Conservation (phyloP, 257 asterid species). For the Rhazya stricta region DNA sequence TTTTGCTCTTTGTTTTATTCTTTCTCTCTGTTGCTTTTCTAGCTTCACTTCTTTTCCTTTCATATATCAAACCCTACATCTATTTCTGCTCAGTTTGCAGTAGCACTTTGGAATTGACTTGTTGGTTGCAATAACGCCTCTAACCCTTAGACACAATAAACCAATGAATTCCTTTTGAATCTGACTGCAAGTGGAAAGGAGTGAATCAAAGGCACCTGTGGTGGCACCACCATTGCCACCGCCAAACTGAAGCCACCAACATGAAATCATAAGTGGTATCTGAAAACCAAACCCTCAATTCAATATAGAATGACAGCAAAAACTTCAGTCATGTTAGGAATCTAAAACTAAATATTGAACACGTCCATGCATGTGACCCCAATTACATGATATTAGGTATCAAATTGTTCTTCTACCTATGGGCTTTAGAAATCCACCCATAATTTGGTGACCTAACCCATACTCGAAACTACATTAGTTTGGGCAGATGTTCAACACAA, state of each 20-base stretch:
- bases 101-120: no score
- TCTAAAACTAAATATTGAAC: not conserved
- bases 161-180: no score
- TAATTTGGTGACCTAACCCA: not conserved
- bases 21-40: no score
- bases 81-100: no score
- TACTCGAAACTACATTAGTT: not conserved
- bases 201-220: not conserved
- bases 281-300: not conserved
- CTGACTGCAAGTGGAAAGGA: not conserved
- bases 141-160: not conserved
- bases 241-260: not conserved
- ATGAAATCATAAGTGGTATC: not conserved
- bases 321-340: not conserved
- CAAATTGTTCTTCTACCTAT: no score
- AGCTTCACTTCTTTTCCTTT: no score
- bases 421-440: not conserved
- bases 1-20: no score
- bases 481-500: not conserved
- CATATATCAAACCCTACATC: no score
- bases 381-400: no score
- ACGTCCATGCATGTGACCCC: no score
- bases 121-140: no score
- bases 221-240: not conserved
- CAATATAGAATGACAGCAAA: not conserved